A percentile compares a stretch with the other conserved stretches of the same genome.
Conservation (phyloP, 2,329 filamentous ascomycete species). For the Alternaria sp. region DNA sequence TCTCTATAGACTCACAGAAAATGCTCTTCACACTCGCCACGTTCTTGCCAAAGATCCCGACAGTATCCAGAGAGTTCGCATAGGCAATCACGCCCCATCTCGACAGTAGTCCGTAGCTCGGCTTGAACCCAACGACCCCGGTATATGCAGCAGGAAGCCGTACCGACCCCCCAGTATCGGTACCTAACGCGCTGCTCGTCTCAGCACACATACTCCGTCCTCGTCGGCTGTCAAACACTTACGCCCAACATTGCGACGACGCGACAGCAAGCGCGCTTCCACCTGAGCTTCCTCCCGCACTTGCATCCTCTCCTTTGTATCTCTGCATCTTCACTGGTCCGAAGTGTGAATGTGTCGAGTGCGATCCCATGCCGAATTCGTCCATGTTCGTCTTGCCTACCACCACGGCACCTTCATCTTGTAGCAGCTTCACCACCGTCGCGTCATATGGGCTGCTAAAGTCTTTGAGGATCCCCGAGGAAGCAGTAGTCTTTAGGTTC, state of each 20-base stretch:
- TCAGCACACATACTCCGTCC: slow-evolving; percentile 19
- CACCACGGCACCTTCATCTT: slow-evolving; percentile 66
- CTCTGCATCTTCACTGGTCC: slow-evolving; percentile 62
- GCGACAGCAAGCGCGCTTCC: slow-evolving; percentile 88
- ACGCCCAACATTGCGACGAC: slow-evolving; percentile 65
- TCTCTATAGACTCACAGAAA: slow-evolving; percentile 45
- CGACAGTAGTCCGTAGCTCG: slow-evolving; percentile 86
- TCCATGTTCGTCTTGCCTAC: slow-evolving; percentile 91
- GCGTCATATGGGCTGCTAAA: slow-evolving; percentile 82
- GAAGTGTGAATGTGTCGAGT: slow-evolving; percentile 72
- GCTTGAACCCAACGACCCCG: slow-evolving; percentile 84
- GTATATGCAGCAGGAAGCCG: slow-evolving; percentile 87
- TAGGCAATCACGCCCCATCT: slow-evolving; percentile 88
- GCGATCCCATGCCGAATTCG: slow-evolving; percentile 94
- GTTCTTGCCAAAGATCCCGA: slow-evolving; percentile 72
- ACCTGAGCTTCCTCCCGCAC: slow-evolving; percentile 72
- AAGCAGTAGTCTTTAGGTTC: slow-evolving; percentile 73
- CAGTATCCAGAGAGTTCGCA: slow-evolving; percentile 90
- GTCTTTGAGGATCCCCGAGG: slow-evolving; percentile 71
- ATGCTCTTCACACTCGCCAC: slow-evolving; percentile 55
- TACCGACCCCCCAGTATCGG: slow-evolving; percentile 91
- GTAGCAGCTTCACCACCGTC: slow-evolving; percentile 75
- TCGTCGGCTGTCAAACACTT: slow-evolving; percentile 33
- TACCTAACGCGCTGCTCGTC: slow-evolving; percentile 72
- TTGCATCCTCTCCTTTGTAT: slow-evolving; percentile 53